Evolutionary conservation across 331 rosid genomes (phyloP).

Genomic region (Saraca asoca): DNA sequence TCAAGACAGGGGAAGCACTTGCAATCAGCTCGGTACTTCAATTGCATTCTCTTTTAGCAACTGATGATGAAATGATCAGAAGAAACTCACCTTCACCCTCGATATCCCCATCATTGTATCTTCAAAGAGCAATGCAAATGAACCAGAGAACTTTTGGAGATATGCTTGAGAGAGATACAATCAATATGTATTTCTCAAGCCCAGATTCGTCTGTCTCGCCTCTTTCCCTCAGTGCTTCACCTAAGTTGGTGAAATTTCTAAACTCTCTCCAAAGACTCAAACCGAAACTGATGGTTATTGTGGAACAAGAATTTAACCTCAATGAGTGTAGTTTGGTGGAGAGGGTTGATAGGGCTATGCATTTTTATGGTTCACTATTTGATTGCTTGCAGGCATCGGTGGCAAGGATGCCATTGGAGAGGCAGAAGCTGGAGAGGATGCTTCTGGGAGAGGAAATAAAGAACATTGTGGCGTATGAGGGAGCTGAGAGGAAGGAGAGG

Average conservation of each 20-base stretch:
- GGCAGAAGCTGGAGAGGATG: conserved; percentile 57
- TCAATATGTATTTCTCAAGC: conserved; percentile 20
- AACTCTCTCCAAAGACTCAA: conserved; percentile 46
- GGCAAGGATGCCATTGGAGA: conserved; percentile 43
- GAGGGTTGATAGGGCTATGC: conserved; percentile 46
- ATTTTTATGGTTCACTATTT: conserved; percentile 56
- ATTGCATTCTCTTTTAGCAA: conserved; percentile 71
- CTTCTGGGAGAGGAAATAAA: conserved; percentile 60
- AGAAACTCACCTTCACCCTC: too few species aligned
- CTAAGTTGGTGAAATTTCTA: conserved; percentile 51
- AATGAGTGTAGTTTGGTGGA: conserved; percentile 49
- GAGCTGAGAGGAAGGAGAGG: conserved; percentile 56
- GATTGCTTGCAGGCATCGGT: conserved; percentile 60
- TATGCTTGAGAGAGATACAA: conserved; percentile 46
- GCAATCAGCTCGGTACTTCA: conserved; percentile 78
- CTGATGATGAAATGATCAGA: conserved; percentile 19
- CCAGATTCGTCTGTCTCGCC: conserved; percentile 50
- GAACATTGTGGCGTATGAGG: conserved; percentile 57
- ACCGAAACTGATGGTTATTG: conserved; percentile 54
- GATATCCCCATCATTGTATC: conserved; percentile 6
- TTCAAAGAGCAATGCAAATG: conserved; percentile 37
- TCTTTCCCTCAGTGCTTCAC: conserved; percentile 41
- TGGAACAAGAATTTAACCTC: conserved; percentile 64
- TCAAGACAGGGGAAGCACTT: conserved; percentile 85
- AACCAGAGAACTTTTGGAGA: conserved; percentile 49